Conservation (phyloP, 108 stramenopile genomes). For the Thalassiosira profunda region DNA sequence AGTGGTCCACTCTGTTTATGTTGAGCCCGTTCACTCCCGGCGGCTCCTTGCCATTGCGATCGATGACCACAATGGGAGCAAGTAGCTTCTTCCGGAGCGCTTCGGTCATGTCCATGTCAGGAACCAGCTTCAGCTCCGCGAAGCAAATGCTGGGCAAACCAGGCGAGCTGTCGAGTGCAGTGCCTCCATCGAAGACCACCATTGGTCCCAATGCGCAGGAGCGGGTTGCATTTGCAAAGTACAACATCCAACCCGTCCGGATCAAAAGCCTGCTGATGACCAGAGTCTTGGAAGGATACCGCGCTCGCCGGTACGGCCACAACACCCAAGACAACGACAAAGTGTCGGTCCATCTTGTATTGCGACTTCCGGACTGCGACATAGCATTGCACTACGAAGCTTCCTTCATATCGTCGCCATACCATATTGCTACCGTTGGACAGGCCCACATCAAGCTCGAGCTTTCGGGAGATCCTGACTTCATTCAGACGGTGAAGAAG, state of each 20-base stretch:
- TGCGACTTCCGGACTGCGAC: conserved; percentile 56
- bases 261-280: conserved; percentile 75
- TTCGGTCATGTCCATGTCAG: conserved; percentile 4
- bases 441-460: conserved; percentile 82
- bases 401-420: conserved; percentile 70
- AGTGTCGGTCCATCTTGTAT: conserved; percentile 70
- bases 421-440: conserved; percentile 63
- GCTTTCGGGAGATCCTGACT: conserved; percentile 65
- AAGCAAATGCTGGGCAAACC: conserved; percentile 6
- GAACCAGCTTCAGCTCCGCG: conserved; percentile 1
- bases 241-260: conserved; percentile 69
- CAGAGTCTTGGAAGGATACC: conserved; percentile 80
- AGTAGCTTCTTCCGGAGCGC: background rate
- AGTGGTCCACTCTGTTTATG: conserved; percentile 74
- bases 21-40: conserved; percentile 70
- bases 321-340: conserved; percentile 76
- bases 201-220: conserved; percentile 22
- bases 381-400: conserved; percentile 77
- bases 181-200: conserved; percentile 8
- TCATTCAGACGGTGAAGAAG: conserved; percentile 72
- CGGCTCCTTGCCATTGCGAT: conserved; percentile 13
- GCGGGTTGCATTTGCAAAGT: conserved; percentile 64
- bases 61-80: conserved; percentile 3
- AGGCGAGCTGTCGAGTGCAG: background rate
- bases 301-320: conserved; percentile 68